Evolutionary conservation across 192 early-diverging fungal genomes (phyloP), one percentile per base, ranked within the genome.

Genomic region (Phlyctochytrium planicorne): DNA sequence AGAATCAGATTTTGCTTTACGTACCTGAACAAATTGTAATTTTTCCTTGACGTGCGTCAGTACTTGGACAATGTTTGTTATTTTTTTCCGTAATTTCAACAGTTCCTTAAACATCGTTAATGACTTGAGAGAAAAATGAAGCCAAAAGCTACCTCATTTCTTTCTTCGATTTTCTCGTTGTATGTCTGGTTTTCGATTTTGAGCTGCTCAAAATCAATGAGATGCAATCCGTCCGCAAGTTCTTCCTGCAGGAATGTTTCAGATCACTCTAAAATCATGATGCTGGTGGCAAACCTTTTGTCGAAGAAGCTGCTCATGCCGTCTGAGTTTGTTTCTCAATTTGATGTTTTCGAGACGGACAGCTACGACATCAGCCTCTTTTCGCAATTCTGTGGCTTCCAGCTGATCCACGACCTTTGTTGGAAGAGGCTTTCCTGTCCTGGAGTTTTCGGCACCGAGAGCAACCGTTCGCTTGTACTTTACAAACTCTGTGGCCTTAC

Each of bases 131-230:
- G 14, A 14, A 59, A 24, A 59, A 65, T 30, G 29, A 34, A 57
- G 47, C 4, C n/a, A 33, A 27, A 27, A 35, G 0, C 25, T 20
- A 80, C 77, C 55, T 86, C 85, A 61, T 86, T 86, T 24, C 85
- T 67, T 35, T 88, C 81, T 68, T 87, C 85, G 40, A 87, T 87
- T 62, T 87, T 87, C 69, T 88, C 86, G 67, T 85, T 86, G 74
- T 83, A 86, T 2, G 85, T 86, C 34, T 80, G 78, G 65, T 87
- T 87, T 60, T 87, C 85, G 59, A 87, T 87, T 62, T 87, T 87
- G 36, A 87, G 76, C 60, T 87, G 85, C 69, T 87, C 85, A 72
- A 87, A 87, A 59, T 87, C 85, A 66, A 87, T 87, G 30, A 87
- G 71, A 64, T 87, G 85, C 0, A 87, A 68, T 2, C 85, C 85